phyloP scores from a whole-genome alignment of 2,329 filamentous ascomycete genomes.

The Incumbomyces lentus region DNA sequence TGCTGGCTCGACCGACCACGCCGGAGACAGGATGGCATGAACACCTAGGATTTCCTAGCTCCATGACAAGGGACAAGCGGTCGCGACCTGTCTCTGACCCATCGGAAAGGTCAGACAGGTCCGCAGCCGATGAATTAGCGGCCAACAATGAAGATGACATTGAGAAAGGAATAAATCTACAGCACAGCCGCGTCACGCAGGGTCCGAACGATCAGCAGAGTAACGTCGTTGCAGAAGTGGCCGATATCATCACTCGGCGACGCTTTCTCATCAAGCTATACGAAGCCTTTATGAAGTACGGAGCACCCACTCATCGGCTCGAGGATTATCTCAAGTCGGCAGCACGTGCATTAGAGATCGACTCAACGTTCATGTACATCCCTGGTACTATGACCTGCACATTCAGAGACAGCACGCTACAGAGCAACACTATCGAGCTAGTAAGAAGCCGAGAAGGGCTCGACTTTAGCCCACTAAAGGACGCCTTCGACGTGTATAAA shows the following conservation, averaged over 20 bases:
- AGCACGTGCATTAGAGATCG: slow-evolving; percentile 7
- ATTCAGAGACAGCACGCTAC: slow-evolving; percentile 9
- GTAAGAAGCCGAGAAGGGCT: slow-evolving; percentile 3
- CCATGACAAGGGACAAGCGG: no score
- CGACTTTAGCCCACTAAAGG: slow-evolving; percentile 22
- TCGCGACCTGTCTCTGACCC: no score
- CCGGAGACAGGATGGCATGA: no score
- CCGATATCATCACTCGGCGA: slow-evolving; percentile 8
- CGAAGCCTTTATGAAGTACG: slow-evolving; percentile 8
- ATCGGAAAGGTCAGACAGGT: no score
- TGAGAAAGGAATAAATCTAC: slow-evolving; percentile 15
- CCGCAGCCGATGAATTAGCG: no score
- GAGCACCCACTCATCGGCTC: slow-evolving; percentile 10
- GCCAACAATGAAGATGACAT: slow-evolving; percentile 8
- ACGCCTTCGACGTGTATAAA: slow-evolving; percentile 39
- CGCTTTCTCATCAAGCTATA: slow-evolving; percentile 10
- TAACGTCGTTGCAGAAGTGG: slow-evolving; percentile 5
- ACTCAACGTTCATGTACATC: slow-evolving; percentile 10
- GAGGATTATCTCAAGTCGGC: slow-evolving; percentile 8
- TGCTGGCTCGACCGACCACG: no score
- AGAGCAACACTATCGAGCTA: slow-evolving; percentile 8
- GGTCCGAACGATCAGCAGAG: neutral
- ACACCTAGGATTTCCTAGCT: no score
- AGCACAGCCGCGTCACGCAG: neutral
- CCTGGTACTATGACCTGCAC: slow-evolving; percentile 13